Evolutionary conservation across 1,139 yeast genomes (phyloP), one percentile per base, ranked within the genome.

Genomic region (Taphrina communis): DNA sequence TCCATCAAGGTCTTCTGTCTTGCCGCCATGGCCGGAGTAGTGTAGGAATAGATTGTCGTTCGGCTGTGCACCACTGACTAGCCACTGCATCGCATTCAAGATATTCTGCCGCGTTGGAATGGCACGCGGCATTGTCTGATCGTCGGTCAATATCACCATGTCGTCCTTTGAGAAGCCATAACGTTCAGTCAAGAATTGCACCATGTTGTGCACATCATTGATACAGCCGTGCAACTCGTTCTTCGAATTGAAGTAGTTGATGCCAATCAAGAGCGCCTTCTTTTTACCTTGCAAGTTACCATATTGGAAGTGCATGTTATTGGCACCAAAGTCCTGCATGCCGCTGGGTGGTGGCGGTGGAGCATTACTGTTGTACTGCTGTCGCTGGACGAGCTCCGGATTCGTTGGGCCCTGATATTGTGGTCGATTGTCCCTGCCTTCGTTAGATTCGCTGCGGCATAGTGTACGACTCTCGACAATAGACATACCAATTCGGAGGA

Each of bases 1-100:
- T 31, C 97, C 97, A 75, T 90, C 90, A 66, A 81, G 77, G 78
- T 93, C 97, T 70, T 82, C 80, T 9, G 90, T 86, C 74, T 87
- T 88, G 8, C 97, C 97, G 44, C 98, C 98, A 77, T 93, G 98
- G 8, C 98, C 97, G 0, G 97, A 89, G 77, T 89, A 92, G 77
- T 88, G 71, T 88, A 79, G 36, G 90, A 85, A 72, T 21, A 72
- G 55, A 21, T 73, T 69, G 65, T 72, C 74, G 75, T 92, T 90
- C n/a, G 97, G 91, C 72, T 82, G 82, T 0, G 97, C 97, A 72
- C 84, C 93, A 57, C 81, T 81, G 35, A 90, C 96, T 38, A 93
- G 83, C 98, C 98, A 93, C 72, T 86, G 88, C 93, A 92, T 90
- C 0, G 96, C 98, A 66, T 90, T 82, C 53, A 90, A 76, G 75